These are phyloP conservation scores for Hippophae gyantsensis DNA, from an alignment of 306 rosid species.

Conservation along the genomic window DNA sequence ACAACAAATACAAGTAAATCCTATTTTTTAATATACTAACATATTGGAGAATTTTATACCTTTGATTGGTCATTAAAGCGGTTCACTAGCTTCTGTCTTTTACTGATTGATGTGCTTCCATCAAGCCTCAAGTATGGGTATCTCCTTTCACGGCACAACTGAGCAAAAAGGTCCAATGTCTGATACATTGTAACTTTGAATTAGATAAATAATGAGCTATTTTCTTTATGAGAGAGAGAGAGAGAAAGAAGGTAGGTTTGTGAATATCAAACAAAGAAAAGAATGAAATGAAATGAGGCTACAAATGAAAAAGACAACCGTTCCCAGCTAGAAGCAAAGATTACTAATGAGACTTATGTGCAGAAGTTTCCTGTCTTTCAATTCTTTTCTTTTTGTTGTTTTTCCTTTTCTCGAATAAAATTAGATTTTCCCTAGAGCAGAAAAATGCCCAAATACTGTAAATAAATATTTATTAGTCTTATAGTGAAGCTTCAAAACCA, in stretches of 20 bases:
- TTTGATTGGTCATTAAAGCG: constrained; percentile 67
- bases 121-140: constrained; percentile 93
- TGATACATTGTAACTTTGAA: constrained; percentile 32
- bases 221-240: no score
- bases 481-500: no score
- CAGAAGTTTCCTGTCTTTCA: no score
- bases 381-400: no score
- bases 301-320: background rate
- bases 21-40: constrained; percentile 2
- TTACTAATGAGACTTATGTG: no score
- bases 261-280: background rate
- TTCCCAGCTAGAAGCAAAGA: background rate
- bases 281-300: background rate
- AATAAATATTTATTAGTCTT: no score
- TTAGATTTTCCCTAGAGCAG: no score
- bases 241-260: background rate
- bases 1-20: background rate
- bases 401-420: no score
- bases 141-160: constrained; percentile 86
- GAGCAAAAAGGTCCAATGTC: constrained; percentile 94
- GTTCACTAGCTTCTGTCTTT: constrained; percentile 90
- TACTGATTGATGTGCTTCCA: constrained; percentile 82
- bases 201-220: constrained; percentile 6
- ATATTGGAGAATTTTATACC: constrained; percentile 29
- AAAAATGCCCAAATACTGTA: no score